Evolutionary conservation across 495 filamentous ascomycete genomes (phyloP), one percentile per base, ranked within the genome.

Genomic region (Symbiotaphrina buchneri): DNA sequence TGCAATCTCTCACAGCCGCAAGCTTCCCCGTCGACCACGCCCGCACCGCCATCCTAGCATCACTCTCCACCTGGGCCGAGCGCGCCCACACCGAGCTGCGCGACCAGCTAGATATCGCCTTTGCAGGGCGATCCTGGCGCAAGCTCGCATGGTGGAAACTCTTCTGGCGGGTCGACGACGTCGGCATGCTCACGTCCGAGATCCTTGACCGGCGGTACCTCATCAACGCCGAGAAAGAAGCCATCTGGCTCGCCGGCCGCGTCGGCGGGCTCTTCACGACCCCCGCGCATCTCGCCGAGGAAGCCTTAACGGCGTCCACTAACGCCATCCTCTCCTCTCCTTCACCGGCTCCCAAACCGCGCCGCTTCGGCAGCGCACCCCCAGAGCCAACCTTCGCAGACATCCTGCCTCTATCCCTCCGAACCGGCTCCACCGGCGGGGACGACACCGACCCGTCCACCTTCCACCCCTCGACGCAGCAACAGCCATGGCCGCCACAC

Each of bases 91-190:
- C 66, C 1, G 85, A 97, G 43, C 64, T 95, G 4, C 74, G 77
- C 29, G 58, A 71, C 37, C 63, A 74, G 20, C 68, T 95, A 1
- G 72, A 81, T 33, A 47, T 56, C 20, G 81, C 76, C 3, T 85
- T 92, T 41, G 47, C 61, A 8, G 67, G 66, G 22, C 56, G 53
- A 23, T 49, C 61, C 17, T 95, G 85, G 85, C 57, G 59, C 2
- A 71, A 67, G 11, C 55, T 92, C 1, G 61, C 64, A 6, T 97
- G 85, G 87, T 95, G 79, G 78, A 91, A 90, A 46, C 66, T 97
- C 8, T 72, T 91, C 43, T 94, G 82, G 81, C 71, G 75, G 8
- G 79, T 80, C 27, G 87, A 95, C 47, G 85, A 95, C 40, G 81
- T 97, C 23, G 59, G 63, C 18, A 72, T 79, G 61, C 67, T 87